Percentiles rank a stretch among this genome's conserved stretches.
Evolutionary conservation across 495 filamentous ascomycete genomes (phyloP).

Genomic region (Aspergillus wentii): DNA sequence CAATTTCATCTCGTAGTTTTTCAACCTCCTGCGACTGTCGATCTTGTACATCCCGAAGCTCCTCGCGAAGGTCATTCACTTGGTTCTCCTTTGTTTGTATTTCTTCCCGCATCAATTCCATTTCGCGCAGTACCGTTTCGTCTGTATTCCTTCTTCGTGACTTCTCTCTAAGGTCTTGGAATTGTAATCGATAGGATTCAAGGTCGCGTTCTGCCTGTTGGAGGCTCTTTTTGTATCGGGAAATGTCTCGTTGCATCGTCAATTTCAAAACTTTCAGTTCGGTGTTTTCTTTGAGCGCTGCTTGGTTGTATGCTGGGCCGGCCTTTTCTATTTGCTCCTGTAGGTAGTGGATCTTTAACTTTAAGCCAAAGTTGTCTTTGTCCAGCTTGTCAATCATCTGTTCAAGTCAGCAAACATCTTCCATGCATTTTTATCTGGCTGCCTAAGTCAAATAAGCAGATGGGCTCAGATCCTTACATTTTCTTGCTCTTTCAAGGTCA

Average conservation of each 20-base stretch:
- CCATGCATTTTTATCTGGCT: neutral
- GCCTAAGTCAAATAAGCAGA: neutral
- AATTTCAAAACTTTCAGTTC: conserved; percentile 88
- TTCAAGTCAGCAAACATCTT: conserved; percentile 9
- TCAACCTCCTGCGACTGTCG: conserved; percentile 51
- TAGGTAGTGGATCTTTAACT: conserved; percentile 94
- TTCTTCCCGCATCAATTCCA: conserved; percentile 55
- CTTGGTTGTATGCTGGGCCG: conserved; percentile 81
- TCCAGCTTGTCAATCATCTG: conserved; percentile 88
- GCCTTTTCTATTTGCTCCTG: conserved; percentile 80
- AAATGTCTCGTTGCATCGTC: conserved; percentile 81
- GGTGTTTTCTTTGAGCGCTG: conserved; percentile 86
- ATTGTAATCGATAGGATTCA: conserved; percentile 70
- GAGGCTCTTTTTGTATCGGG: conserved; percentile 75
- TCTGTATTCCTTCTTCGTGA: conserved; percentile 69
- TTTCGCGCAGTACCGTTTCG: conserved; percentile 55
- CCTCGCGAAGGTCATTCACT: conserved; percentile 40
- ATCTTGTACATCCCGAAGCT: conserved; percentile 39
- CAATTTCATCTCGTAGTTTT: conserved; percentile 61
- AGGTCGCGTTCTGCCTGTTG: conserved; percentile 73
- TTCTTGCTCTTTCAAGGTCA: conserved; percentile 90
- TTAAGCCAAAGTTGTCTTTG: conserved; percentile 92
- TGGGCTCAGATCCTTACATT: conserved; percentile 49
- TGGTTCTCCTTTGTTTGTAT: conserved; percentile 52
- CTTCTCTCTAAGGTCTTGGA: conserved; percentile 74